Conservation (phyloP, 2,329 filamentous ascomycete species). For the Elsinoe australis region DNA sequence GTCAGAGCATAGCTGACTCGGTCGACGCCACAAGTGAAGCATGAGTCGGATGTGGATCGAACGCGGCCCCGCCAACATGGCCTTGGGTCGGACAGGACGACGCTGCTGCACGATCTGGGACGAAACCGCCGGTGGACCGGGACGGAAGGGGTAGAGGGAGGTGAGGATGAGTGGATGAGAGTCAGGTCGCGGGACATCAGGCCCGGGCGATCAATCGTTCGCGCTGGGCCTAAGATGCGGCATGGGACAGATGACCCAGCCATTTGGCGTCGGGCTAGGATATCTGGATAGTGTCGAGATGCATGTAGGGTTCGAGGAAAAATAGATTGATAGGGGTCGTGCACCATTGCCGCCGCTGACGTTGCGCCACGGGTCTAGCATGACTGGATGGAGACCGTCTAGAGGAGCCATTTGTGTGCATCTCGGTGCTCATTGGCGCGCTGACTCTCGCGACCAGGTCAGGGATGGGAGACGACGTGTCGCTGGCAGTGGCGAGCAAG, state of each 20-base stretch:
- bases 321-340: slow-evolving; percentile 5
- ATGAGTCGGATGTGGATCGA: background rate
- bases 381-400: too few relatives aligned
- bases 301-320: background rate
- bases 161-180: background rate
- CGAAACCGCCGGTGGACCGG: background rate
- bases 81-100: slow-evolving; percentile 8
- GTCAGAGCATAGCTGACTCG: slow-evolving; percentile 5
- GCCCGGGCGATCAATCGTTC: slow-evolving; percentile 6
- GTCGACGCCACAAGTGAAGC: slow-evolving; percentile 1
- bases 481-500: background rate
- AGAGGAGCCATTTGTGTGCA: slow-evolving; percentile 2
- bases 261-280: slow-evolving; percentile 5
- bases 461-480: background rate
- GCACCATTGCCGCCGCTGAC: slow-evolving; percentile 1
- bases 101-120: slow-evolving; percentile 1
- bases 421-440: background rate
- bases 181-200: background rate
- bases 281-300: background rate
- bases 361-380: background rate
- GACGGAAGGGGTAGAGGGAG: background rate
- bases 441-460: background rate
- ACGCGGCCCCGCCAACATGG: slow-evolving; percentile 5
- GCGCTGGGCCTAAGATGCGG: background rate
- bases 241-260: slow-evolving; percentile 9